Evolutionary conservation across 2,329 filamentous ascomycete genomes (phyloP), one percentile per base, ranked within the genome.

Genomic region (Lojkania enalia): DNA sequence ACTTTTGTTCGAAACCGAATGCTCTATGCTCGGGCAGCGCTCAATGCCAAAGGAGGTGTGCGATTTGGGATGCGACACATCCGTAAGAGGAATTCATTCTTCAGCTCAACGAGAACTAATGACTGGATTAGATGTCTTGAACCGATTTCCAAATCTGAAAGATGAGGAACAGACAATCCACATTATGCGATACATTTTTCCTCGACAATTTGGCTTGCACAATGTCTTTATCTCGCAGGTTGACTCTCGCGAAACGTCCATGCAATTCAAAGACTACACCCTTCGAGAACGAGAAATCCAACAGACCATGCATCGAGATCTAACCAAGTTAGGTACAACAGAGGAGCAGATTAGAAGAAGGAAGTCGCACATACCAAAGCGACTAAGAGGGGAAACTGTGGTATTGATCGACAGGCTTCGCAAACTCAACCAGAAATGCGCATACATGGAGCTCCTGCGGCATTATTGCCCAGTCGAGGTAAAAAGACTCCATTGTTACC

Each of bases 151-250:
- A 25, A 60, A 78, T 57, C 48, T 68, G 30, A 50, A 72, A 27
- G 72, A 80, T 56, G 59, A 74, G 1, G 61, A 70, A 11, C 79
- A 86, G 51, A 87, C 84, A 0, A 62, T 83, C 9, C 88, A 87
- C 55, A 71, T 95, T 15, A 82, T 96, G 80, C 94, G 92, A 76
- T 92, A 97, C 68, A 84, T 99, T 1, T 99, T 99, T 57, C 94
- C 94, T 21, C 80, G 86, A 9, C 91, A 97, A 61, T 97, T 96
- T 61, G 82, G 83, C 12, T 74, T 99, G 3, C 90, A 95, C 63
- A 99, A 97, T 68, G 90, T 87, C n/a, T 96, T 97, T 64, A 90
- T 84, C 0, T 88, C 84, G 4, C 71, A 74, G 3, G 77, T 86
- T 13, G 80, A 94, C 63, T 65, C 63, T 16, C 78, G 72, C 37